Percentiles rank a stretch among this genome's conserved stretches.
phyloP scores from a whole-genome alignment of 805 yeast species.

The Candida tibetensis region DNA sequence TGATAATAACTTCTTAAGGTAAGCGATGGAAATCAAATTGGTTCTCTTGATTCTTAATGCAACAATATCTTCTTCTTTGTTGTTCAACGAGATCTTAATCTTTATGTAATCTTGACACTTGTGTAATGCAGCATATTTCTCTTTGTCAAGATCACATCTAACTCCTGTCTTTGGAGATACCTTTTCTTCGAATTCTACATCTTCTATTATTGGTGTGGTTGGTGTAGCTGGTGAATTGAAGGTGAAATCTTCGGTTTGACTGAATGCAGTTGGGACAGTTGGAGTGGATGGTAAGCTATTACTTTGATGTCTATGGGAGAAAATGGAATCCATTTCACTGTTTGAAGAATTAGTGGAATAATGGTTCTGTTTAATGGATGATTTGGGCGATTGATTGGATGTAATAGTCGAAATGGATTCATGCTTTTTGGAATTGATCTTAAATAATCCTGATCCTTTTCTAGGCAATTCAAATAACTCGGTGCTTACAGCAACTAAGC shows the following conservation, averaged over 20 bases:
- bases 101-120: conserved; percentile 17
- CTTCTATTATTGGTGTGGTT: conserved; percentile 14
- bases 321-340: conserved; percentile 13
- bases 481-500: neutral
- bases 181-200: conserved; percentile 7
- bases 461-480: neutral
- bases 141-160: neutral
- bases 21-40: conserved; percentile 21
- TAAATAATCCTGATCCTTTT: neutral
- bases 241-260: conserved; percentile 1
- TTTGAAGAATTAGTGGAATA: conserved; percentile 9
- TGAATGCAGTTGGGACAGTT: neutral
- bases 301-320: conserved; percentile 6
- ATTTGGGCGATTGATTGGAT: conserved; percentile 2
- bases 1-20: conserved; percentile 26
- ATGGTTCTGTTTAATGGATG: conserved; percentile 3
- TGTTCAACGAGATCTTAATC: conserved; percentile 24
- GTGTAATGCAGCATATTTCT: neutral
- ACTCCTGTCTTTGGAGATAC: conserved; percentile 1
- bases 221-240: conserved; percentile 9
- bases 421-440: neutral
- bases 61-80: conserved; percentile 29
- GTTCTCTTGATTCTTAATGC: conserved; percentile 23
- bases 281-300: conserved; percentile 7
- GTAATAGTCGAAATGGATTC: conserved; percentile 2